Conservation (phyloP, 768 basidiomycete species). For the Agaricus bisporus region DNA sequence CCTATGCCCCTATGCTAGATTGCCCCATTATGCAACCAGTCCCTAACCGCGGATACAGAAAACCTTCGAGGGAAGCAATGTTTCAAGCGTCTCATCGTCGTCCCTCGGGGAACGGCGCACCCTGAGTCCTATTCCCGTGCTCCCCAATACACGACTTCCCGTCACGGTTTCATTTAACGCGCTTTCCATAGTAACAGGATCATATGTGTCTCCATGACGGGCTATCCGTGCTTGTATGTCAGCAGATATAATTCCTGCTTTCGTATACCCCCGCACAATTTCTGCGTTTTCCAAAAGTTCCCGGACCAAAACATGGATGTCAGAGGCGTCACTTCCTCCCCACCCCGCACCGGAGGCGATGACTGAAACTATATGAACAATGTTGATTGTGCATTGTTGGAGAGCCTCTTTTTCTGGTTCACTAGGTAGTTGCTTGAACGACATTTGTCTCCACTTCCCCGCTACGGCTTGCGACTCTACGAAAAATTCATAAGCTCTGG, state of each 20-base stretch:
- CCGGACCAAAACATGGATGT: neutral
- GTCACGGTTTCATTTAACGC: neutral
- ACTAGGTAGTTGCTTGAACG: constrained; percentile 15
- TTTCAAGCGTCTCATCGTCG: too few species aligned
- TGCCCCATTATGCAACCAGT: too few species aligned
- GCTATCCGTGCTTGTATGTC: constrained; percentile 5
- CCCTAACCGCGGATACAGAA: too few species aligned
- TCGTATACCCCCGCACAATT: neutral
- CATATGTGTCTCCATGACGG: neutral
- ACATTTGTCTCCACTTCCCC: constrained; percentile 49
- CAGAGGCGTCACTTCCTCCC: neutral
- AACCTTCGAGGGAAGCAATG: too few species aligned
- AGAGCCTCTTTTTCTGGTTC: neutral
- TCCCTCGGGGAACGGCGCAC: neutral
- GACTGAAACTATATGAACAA: neutral
- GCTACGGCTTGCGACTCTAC: constrained; percentile 18
- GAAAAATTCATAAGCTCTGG: neutral
- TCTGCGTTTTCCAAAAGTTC: neutral
- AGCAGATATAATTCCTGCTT: neutral
- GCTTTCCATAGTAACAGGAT: neutral
- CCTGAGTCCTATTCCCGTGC: constrained; percentile 4
- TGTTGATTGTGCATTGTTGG: neutral
- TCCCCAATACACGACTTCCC: neutral
- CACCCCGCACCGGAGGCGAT: neutral
- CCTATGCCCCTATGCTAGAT: too few species aligned